Evolutionary conservation across 305 asterid species (phyloP).

Genomic region (Caryopteris hybrid): DNA sequence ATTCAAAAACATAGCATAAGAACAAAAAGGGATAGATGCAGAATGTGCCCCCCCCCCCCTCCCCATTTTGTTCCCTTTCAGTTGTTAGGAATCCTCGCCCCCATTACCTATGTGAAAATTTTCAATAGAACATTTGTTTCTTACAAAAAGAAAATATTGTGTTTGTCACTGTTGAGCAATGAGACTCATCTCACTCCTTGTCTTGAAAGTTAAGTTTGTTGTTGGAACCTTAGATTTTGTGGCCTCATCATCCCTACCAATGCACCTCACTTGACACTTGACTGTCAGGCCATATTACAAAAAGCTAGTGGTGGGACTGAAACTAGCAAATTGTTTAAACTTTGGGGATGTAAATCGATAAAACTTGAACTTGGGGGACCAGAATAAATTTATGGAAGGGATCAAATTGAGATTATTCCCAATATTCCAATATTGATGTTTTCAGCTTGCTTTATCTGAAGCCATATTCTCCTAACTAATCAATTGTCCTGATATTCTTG

Average conservation of each 20-base stretch:
- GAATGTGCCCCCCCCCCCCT: no score
- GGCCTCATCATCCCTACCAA: no score
- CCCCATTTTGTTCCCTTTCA: no score
- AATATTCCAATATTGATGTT: neutral
- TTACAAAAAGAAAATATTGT: no score
- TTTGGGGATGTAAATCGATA: neutral
- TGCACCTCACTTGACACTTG: no score
- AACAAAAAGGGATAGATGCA: neutral
- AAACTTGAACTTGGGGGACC: neutral
- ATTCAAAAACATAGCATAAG: no score
- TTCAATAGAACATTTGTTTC: no score
- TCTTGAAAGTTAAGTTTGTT: neutral
- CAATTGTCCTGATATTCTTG: neutral
- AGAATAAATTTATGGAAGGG: neutral
- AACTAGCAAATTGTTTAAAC: no score
- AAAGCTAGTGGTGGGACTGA: no score
- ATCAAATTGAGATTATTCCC: neutral
- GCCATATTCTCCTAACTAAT: neutral
- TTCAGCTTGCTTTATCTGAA: neutral
- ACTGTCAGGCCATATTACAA: no score
- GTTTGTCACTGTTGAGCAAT: neutral
- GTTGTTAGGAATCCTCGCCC: no score
- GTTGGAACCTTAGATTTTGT: neutral
- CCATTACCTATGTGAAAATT: no score
- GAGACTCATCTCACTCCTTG: neutral